Conservation (phyloP, 306 rosid species). For the Echinosophora koreensis region DNA sequence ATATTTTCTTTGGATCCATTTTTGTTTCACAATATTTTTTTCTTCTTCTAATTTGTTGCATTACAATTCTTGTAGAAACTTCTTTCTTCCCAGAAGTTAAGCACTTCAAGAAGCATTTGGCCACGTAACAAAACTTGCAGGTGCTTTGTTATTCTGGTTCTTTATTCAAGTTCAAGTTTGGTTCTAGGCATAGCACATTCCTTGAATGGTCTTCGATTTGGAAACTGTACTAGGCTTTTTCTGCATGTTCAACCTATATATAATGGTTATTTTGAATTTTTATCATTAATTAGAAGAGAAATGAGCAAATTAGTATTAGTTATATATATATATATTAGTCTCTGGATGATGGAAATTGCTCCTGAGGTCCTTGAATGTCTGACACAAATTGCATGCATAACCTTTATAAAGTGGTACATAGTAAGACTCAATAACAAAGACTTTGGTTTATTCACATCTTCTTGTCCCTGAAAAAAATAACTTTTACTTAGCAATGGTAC, state of each 20-base stretch:
- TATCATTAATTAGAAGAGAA: not conserved
- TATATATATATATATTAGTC: not conserved
- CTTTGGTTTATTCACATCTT: too few species aligned
- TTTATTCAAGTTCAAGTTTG: conserved; percentile 52
- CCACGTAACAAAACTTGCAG: conserved; percentile 69
- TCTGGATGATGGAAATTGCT: not conserved
- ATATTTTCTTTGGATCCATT: conserved; percentile 65
- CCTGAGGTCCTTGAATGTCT: not conserved
- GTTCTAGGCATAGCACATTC: conserved; percentile 54
- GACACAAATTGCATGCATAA: too few species aligned
- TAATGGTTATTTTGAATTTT: conserved; percentile 35
- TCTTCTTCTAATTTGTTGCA: conserved; percentile 53
- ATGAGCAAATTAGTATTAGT: not conserved
- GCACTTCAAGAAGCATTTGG: conserved; percentile 71
- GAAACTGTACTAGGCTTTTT: conserved; percentile 40
- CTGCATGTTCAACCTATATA: conserved; percentile 56
- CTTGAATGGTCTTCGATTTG: conserved; percentile 51
- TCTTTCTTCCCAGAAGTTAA: conserved; percentile 59
- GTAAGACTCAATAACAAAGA: too few species aligned
- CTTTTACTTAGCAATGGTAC: too few species aligned
- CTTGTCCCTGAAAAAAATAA: too few species aligned
- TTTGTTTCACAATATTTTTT: conserved; percentile 49
- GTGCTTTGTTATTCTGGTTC: conserved; percentile 63
- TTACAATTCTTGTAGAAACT: conserved; percentile 62
- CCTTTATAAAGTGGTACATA: too few species aligned